phyloP scores from a whole-genome alignment of 1,284 basidiomycete species.

The Pseudozyma hubeiensis region DNA sequence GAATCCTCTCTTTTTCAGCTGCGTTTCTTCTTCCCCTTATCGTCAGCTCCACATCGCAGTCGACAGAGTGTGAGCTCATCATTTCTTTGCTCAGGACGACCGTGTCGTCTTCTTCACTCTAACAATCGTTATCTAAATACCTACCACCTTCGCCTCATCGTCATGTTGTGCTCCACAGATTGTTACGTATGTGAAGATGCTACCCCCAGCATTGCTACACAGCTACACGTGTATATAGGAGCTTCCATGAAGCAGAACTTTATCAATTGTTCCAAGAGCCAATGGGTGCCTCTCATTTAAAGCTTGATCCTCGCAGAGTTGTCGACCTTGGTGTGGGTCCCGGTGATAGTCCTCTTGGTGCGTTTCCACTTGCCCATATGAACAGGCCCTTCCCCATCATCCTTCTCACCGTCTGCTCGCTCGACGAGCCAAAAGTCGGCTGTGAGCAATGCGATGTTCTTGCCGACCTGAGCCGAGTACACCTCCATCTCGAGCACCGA shows the following conservation, averaged over 20 bases:
- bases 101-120: too few species aligned
- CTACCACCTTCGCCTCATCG: too few species aligned
- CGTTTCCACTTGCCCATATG: slow-evolving; percentile 49
- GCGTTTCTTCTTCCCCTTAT: too few species aligned
- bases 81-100: too few species aligned
- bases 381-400: slow-evolving; percentile 28
- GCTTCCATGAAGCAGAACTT: not conserved
- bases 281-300: slow-evolving; percentile 4
- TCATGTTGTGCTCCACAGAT: too few species aligned
- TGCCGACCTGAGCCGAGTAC: slow-evolving; percentile 50
- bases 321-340: slow-evolving; percentile 60
- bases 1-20: too few species aligned
- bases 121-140: slow-evolving; percentile 7
- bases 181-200: too few species aligned
- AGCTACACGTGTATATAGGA: too few species aligned
- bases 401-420: slow-evolving; percentile 26
- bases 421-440: slow-evolving; percentile 57
- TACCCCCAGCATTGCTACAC: too few species aligned
- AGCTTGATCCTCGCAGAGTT: slow-evolving; percentile 50
- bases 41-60: too few species aligned
- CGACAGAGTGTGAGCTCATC: too few species aligned
- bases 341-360: slow-evolving; percentile 36
- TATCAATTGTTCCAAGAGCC: not conserved
- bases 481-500: slow-evolving; percentile 61
- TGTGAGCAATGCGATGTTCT: slow-evolving; percentile 46